These are phyloP conservation scores for Plantago ovata DNA, from an alignment of 257 asterid genomes.

Conservation along the genomic window DNA sequence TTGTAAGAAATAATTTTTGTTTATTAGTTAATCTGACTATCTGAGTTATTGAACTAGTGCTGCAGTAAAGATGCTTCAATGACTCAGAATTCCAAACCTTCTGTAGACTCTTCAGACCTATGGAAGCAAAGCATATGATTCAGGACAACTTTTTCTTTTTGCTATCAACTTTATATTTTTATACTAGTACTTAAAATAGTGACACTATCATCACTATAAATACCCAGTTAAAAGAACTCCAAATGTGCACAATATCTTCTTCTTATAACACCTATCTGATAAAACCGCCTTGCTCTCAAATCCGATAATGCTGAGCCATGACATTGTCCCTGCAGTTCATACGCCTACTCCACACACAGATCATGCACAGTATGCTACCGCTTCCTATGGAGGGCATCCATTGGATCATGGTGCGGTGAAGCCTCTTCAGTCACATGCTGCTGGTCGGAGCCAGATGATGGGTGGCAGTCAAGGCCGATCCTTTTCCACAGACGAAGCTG, in stretches of 20 bases:
- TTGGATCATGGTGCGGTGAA: slow-evolving; percentile 10
- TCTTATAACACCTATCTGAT: neutral
- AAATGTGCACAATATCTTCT: slow-evolving; percentile 21
- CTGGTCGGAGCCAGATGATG: slow-evolving; percentile 22
- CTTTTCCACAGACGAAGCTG: slow-evolving; percentile 45
- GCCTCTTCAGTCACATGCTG: slow-evolving; percentile 1
- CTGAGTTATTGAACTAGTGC: too few species aligned
- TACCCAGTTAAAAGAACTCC: slow-evolving; percentile 14
- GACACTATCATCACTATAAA: slow-evolving; percentile 31
- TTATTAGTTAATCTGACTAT: neutral
- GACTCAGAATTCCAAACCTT: slow-evolving; percentile 41
- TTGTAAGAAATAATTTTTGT: too few species aligned
- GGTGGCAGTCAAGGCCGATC: slow-evolving; percentile 39
- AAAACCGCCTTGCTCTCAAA: too few species aligned
- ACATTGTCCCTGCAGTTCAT: slow-evolving; percentile 7
- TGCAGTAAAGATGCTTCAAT: too few species aligned
- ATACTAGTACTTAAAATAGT: neutral
- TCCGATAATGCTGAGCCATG: slow-evolving; percentile 24
- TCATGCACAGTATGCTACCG: neutral
- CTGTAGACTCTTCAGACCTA: slow-evolving; percentile 31
- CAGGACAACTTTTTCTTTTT: slow-evolving; percentile 35
- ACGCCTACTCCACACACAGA: slow-evolving; percentile 14
- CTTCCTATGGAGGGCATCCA: slow-evolving; percentile 11
- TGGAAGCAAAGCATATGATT: slow-evolving; percentile 61
- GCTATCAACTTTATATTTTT: neutral